Base-by-base conservation (phyloP, 108 stramenopile species). In the Skeletonema potamos region DNA sequence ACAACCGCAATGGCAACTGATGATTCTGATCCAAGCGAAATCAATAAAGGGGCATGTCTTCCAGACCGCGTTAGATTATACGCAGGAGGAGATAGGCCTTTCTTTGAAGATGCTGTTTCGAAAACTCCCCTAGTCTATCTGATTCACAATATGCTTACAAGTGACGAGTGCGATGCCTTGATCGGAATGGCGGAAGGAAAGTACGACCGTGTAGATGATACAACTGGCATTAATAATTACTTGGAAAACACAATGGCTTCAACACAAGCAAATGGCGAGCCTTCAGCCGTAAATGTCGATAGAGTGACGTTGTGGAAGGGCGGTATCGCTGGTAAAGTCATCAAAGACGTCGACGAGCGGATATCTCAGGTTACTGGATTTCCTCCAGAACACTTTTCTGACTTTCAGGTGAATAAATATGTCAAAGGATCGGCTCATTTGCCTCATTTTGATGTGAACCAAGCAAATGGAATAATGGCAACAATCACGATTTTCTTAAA, bases 291-390 rank as follows among this genome's bases (percentile, higher is more conserved):
- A 22, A 62, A 73, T 59, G 82, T 93, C 22, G 77, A 91, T 22
- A 67, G 91, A 51, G 73, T 78, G n/a, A 77, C 80, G 37, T 79
- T 96, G 5, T 96, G 95, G 95, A 87, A 91, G 63, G 95, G 95
- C 13, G 63, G 79, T 30, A 62, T 88, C 26, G 79, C 87, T 32
- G 70, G 79, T 7, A 86, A 86, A 58, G 62, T 82, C 0, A 72
- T 67, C 36, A 95, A 92, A 58, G 86, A 86, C 46, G 80, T 93
- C 13, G 92, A 92, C 39, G 91, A 96, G 65, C 72, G 95, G 48
- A 92, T 96, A 62, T 89, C 92, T 54, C 95, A 96, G 64, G 95
- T 93, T 4, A 96, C 92, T 41, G 92, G 89, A 5, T 96, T 90
- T 63, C 92, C 95, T 8, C 27, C 73, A 17, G 86, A 85, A 28